phyloP scores from a whole-genome alignment of 441 rosid genomes.

The Mallotus japonicus region DNA sequence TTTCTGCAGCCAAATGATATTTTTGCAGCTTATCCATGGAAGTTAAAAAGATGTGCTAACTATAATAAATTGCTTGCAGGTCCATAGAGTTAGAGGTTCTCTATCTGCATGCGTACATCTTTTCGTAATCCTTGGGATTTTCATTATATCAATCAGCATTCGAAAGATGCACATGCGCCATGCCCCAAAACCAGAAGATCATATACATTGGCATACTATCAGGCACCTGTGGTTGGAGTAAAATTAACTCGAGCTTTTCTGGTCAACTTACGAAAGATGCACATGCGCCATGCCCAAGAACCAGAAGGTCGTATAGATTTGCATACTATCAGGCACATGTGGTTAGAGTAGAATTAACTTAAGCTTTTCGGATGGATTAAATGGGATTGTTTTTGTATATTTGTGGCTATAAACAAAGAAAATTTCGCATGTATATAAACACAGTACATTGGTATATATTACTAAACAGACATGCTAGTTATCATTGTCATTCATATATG shows the following conservation, averaged over 20 bases:
- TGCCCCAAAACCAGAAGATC: slow-evolving; percentile 15
- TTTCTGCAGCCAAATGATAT: neutral
- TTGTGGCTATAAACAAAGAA: neutral
- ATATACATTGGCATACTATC: slow-evolving; percentile 42
- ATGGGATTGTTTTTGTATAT: neutral
- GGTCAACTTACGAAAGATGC: neutral
- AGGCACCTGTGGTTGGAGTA: slow-evolving; percentile 48
- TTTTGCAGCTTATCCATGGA: neutral
- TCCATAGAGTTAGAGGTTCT: slow-evolving; percentile 13
- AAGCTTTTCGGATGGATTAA: neutral
- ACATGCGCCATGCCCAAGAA: too few relatives aligned
- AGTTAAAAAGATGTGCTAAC: neutral
- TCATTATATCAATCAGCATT: slow-evolving; percentile 18
- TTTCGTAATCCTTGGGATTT: slow-evolving; percentile 25
- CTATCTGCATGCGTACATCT: slow-evolving; percentile 9
- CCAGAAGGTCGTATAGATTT: too few relatives aligned
- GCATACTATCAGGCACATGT: too few relatives aligned
- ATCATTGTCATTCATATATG: slow-evolving; percentile 85
- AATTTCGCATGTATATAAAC: neutral
- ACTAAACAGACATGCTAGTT: neutral
- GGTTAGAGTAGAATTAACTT: too few relatives aligned
- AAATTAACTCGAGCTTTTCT: neutral
- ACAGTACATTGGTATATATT: neutral
- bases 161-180: neutral
- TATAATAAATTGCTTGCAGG: slow-evolving; percentile 29